Conservation (phyloP, 306 rosid species). For the Alnus rubra region DNA sequence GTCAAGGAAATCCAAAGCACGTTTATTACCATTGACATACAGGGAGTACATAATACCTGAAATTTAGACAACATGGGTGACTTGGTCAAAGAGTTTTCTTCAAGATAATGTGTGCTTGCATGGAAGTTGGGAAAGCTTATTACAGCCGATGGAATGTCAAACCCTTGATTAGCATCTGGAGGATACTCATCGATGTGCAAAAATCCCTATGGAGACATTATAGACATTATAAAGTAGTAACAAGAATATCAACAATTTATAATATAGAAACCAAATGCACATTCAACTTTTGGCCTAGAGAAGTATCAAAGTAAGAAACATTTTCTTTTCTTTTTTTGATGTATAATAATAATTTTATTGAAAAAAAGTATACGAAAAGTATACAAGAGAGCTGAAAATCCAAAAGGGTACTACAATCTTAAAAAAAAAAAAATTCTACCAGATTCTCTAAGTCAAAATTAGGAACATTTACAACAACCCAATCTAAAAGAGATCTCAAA, state of each 20-base stretch:
- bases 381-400: too few species aligned
- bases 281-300: constrained; percentile 17
- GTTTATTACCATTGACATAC: not conserved
- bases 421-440: too few species aligned
- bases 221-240: constrained; percentile 23
- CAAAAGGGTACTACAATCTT: too few species aligned
- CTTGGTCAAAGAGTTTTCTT: constrained; percentile 44
- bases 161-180: constrained; percentile 96
- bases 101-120: constrained; percentile 51
- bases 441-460: too few species aligned
- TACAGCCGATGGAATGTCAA: constrained; percentile 92
- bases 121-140: constrained; percentile 78
- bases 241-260: constrained; percentile 11
- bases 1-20: constrained; percentile 10
- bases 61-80: constrained; percentile 70
- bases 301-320: constrained; percentile 6
- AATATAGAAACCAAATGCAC: constrained; percentile 19
- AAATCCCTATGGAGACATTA: constrained; percentile 61
- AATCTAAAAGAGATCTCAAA: not conserved
- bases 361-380: too few species aligned
- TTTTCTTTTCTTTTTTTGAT: too few species aligned
- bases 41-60: constrained; percentile 49
- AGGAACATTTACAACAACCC: too few species aligned
- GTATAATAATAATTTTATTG: too few species aligned
- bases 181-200: constrained; percentile 96